phyloP scores from a whole-genome alignment of 441 rosid species.

The Erodium trifolium region DNA sequence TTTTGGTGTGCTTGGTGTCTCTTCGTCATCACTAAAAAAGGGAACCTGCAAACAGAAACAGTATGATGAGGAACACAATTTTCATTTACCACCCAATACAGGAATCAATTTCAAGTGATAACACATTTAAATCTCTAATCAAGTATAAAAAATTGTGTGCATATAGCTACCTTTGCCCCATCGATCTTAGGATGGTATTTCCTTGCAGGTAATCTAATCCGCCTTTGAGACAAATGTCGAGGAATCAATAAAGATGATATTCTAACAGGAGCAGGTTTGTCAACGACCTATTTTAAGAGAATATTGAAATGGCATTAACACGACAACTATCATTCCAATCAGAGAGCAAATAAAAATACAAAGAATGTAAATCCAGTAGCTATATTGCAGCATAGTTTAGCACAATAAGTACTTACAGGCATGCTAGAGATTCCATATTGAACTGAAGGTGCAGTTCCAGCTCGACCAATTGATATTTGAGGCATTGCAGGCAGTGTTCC shows the following conservation, averaged over 20 bases:
- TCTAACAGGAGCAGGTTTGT: constrained; percentile 74
- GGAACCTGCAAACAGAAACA: constrained; percentile 53
- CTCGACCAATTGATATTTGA: constrained; percentile 71
- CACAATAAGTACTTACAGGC: constrained; percentile 47
- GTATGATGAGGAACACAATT: neutral
- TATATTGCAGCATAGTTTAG: too few relatives aligned
- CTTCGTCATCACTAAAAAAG: constrained; percentile 79
- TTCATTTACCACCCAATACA: neutral
- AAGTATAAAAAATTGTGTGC: neutral
- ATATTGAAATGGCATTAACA: neutral
- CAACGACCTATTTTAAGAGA: constrained; percentile 45
- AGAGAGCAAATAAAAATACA: neutral
- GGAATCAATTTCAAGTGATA: neutral
- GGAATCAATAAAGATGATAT: constrained; percentile 76
- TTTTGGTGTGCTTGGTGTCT: constrained; percentile 77
- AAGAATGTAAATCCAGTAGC: too few relatives aligned
- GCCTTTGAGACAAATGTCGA: constrained; percentile 71
- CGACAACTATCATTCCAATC: neutral
- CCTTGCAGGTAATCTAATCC: constrained; percentile 68
- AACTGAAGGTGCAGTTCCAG: constrained; percentile 66
- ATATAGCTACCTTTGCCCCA: constrained; percentile 47
- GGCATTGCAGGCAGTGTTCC: constrained; percentile 94
- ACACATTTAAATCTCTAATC: neutral
- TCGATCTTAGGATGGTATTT: constrained; percentile 71
- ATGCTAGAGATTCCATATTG: constrained; percentile 93